phyloP scores from a whole-genome alignment of 768 basidiomycete genomes.

The Leccinum broughii region DNA sequence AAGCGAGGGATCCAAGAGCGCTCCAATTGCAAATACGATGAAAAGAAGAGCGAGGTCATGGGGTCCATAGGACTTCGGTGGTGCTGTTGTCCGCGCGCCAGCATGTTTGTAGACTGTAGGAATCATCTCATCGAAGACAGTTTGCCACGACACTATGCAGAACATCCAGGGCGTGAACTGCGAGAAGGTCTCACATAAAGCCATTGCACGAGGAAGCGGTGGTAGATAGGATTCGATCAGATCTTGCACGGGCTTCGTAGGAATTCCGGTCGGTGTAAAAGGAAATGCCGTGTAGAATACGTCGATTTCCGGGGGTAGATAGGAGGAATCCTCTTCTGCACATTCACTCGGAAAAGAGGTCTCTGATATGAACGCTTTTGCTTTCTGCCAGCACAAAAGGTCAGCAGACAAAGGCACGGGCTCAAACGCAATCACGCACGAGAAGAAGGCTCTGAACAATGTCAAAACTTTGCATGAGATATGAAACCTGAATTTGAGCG shows the following conservation, averaged over 20 bases:
- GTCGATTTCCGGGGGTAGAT: constrained; percentile 46
- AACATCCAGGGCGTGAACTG: constrained; percentile 55
- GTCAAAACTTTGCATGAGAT: constrained; percentile 4
- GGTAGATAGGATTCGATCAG: constrained; percentile 50
- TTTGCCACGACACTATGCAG: constrained; percentile 46
- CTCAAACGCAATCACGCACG: constrained; percentile 30
- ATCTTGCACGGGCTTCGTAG: constrained; percentile 34
- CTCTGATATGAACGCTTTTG: constrained; percentile 12
- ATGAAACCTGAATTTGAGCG: neutral
- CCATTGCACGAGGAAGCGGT: constrained; percentile 40
- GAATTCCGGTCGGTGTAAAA: constrained; percentile 41
- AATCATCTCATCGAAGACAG: constrained; percentile 46
- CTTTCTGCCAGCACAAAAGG: constrained; percentile 4
- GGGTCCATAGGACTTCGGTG: constrained; percentile 38
- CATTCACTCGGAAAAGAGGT: constrained; percentile 12
- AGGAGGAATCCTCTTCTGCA: constrained; percentile 40
- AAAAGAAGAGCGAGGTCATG: constrained; percentile 52
- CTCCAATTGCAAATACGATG: constrained; percentile 48
- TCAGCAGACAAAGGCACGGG: neutral
- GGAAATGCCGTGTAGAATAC: constrained; percentile 47
- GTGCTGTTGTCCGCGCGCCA: neutral
- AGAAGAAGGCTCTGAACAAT: constrained; percentile 41
- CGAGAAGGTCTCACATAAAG: constrained; percentile 47
- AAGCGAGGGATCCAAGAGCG: constrained; percentile 46
- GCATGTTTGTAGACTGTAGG: constrained; percentile 40